Percentiles rank a stretch among this genome's conserved stretches.
Conservation (phyloP, 2,329 filamentous ascomycete genomes). For the Aspergillus flavus region DNA sequence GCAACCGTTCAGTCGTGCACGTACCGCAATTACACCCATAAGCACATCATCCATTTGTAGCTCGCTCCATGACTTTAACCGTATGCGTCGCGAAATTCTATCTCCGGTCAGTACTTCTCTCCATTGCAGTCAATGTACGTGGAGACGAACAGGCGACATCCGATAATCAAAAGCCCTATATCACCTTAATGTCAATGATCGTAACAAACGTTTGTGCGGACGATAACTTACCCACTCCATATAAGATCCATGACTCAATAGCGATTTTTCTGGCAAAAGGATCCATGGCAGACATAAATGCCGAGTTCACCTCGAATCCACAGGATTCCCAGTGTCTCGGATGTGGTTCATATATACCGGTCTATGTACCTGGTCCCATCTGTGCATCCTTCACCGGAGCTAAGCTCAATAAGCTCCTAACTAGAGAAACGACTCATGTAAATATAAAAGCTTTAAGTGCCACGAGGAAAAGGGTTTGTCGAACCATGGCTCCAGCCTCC, state of each 20-base stretch:
- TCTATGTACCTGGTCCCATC: background rate
- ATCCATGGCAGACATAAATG: background rate
- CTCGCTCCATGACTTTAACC: background rate
- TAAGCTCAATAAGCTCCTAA: background rate
- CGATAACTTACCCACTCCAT: background rate
- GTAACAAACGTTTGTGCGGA: too few relatives aligned
- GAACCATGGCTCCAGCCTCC: background rate
- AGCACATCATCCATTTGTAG: background rate
- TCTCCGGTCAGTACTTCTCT: background rate
- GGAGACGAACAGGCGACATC: constrained; percentile 2
- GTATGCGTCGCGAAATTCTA: constrained; percentile 1
- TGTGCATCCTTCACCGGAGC: background rate
- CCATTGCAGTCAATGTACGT: background rate
- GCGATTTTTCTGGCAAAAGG: background rate
- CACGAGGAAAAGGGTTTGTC: background rate
- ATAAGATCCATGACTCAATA: constrained; percentile 6
- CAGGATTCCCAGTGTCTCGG: background rate
- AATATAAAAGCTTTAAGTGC: background rate
- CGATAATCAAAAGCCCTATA: constrained; percentile 3
- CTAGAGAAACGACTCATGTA: background rate
- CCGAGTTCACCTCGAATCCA: background rate
- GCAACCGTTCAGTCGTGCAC: background rate
- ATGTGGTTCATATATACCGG: background rate
- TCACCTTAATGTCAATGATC: background rate
- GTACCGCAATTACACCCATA: constrained; percentile 1